phyloP scores from a whole-genome alignment of 2,329 filamentous ascomycete species.

The Phyllosticta citribraziliensis region DNA sequence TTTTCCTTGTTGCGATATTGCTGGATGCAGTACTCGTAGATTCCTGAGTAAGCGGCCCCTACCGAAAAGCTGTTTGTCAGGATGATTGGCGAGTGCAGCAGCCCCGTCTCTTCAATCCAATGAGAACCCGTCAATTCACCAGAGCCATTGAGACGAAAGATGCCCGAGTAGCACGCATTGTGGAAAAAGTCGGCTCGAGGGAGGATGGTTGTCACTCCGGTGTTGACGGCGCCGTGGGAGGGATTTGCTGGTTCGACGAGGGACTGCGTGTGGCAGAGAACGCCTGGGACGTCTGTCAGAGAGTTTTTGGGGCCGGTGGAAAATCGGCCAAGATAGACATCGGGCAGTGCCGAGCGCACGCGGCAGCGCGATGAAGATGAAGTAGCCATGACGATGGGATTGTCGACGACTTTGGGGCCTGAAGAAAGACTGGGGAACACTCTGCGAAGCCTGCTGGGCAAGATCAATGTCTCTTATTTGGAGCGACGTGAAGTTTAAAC shows the following conservation, averaged over 20 bases:
- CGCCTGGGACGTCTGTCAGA: constrained; percentile 35
- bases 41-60: constrained; percentile 49
- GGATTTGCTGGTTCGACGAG: constrained; percentile 22
- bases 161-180: constrained; percentile 32
- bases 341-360: constrained; percentile 30
- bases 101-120: constrained; percentile 53
- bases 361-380: constrained; percentile 18
- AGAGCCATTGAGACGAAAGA: constrained; percentile 54
- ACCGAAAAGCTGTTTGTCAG: constrained; percentile 51
- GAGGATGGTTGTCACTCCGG: constrained; percentile 36
- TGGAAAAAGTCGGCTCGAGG: constrained; percentile 33
- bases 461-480: too few relatives aligned
- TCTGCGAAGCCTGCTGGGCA: too few relatives aligned
- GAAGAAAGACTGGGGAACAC: too few relatives aligned
- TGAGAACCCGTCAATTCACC: constrained; percentile 54
- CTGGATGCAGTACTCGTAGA: constrained; percentile 46
- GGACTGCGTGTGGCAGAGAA: constrained; percentile 32
- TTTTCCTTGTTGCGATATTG: constrained; percentile 30
- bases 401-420: too few relatives aligned
- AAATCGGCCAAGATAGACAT: constrained; percentile 27
- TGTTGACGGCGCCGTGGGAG: constrained; percentile 26
- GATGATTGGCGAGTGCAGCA: constrained; percentile 49
- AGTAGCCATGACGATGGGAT: neutral
- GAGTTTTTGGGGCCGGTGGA: constrained; percentile 32
- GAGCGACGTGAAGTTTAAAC: too few relatives aligned